phyloP scores from a whole-genome alignment of 2,329 filamentous ascomycete species.

The Colletotrichum eremochloae region DNA sequence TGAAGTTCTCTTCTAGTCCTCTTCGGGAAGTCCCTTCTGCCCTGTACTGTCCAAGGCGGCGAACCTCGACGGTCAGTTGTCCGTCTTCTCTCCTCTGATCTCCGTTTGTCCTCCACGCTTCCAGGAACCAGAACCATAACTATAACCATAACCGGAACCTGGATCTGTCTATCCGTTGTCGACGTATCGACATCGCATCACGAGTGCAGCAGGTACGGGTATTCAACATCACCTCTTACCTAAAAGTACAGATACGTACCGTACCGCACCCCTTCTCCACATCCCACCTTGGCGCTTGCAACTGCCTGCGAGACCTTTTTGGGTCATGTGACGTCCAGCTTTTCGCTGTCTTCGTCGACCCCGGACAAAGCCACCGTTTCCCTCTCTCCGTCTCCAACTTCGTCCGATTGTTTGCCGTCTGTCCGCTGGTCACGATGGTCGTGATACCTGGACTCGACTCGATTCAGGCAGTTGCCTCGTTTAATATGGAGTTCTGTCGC shows the following conservation, averaged over 20 bases:
- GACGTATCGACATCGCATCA: too few species aligned
- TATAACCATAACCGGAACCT: constrained; percentile 10
- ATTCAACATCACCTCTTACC: too few species aligned
- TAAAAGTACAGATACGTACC: neutral
- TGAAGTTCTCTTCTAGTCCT: fast-evolving
- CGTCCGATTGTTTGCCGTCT: constrained; percentile 7
- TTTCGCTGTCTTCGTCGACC: constrained; percentile 17
- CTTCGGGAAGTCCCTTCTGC: neutral
- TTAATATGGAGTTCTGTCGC: constrained; percentile 9
- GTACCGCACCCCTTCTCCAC: constrained; percentile 1
- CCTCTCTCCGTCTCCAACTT: neutral
- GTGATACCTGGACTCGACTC: neutral
- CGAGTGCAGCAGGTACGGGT: too few species aligned
- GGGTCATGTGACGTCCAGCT: constrained; percentile 9
- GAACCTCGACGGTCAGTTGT: constrained; percentile 32
- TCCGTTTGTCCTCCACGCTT: constrained; percentile 24
- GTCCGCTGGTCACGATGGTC: constrained; percentile 17
- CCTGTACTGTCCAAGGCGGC: neutral
- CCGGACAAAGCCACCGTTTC: neutral
- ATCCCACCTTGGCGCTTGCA: constrained; percentile 11
- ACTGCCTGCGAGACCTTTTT: constrained; percentile 28
- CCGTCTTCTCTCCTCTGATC: constrained; percentile 14
- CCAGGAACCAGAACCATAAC: constrained; percentile 12
- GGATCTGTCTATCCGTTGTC: constrained; percentile 14
- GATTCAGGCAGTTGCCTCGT: neutral